A percentile compares a stretch with the other conserved stretches of the same genome.
Evolutionary conservation across 208 protist genomes (phyloP).

Genomic region (Crithidia thermophila): DNA sequence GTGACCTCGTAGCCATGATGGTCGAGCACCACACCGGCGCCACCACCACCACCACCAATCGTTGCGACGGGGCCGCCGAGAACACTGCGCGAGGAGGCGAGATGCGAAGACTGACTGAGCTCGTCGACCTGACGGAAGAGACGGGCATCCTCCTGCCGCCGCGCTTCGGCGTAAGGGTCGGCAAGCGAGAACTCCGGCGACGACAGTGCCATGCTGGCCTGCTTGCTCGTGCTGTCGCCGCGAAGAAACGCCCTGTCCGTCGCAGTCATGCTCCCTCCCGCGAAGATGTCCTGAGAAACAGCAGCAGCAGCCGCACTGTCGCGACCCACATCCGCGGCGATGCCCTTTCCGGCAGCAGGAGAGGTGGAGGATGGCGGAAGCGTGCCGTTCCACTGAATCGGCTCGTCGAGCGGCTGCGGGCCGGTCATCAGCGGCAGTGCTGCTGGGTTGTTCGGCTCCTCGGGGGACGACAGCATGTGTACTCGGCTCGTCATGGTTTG

Average conservation of each 20-base stretch:
- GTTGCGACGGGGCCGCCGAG: neutral
- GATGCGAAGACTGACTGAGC: neutral
- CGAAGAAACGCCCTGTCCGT: neutral
- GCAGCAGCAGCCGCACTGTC: neutral
- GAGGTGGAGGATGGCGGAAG: conserved; percentile 16
- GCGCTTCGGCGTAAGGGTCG: neutral
- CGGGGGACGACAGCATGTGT: neutral
- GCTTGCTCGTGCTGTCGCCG: neutral
- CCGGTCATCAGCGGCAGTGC: neutral
- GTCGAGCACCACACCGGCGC: conserved; percentile 53
- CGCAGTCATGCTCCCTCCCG: neutral
- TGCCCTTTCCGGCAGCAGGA: neutral
- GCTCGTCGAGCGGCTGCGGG: conserved; percentile 11
- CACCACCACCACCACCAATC: neutral
- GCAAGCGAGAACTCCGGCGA: neutral
- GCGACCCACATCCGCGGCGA: too few relatives aligned
- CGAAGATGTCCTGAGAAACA: neutral
- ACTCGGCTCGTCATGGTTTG: neutral
- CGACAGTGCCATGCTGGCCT: neutral
- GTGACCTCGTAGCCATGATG: conserved; percentile 79
- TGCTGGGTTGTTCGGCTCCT: neutral
- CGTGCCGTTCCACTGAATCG: conserved; percentile 39
- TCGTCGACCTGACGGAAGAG: conserved; percentile 14
- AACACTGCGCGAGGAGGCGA: neutral
- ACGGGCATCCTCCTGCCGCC: neutral